These are phyloP conservation scores for Venturia carpophila DNA, from an alignment of 2,329 filamentous ascomycete genomes.

Conservation along the genomic window DNA sequence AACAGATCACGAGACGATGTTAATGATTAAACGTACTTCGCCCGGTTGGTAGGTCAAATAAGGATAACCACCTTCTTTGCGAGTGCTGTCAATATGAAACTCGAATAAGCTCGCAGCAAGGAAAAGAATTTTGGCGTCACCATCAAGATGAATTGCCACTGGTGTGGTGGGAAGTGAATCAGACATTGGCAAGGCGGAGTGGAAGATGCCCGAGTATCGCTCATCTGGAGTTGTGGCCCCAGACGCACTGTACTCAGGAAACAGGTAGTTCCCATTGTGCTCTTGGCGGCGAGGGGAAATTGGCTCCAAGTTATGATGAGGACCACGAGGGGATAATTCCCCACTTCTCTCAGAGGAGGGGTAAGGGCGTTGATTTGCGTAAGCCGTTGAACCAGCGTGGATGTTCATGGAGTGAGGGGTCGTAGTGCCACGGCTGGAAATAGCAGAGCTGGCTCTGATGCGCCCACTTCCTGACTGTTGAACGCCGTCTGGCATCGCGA, in stretches of 20 bases:
- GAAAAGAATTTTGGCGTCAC: constrained; percentile 69
- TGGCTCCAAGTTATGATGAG: constrained; percentile 37
- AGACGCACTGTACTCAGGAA: background rate
- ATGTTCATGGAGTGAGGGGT: constrained; percentile 32
- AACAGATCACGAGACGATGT: background rate
- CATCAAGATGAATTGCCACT: constrained; percentile 10
- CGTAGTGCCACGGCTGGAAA: constrained; percentile 46
- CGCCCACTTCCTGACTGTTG: constrained; percentile 38
- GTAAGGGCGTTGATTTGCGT: constrained; percentile 28
- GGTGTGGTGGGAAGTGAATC: constrained; percentile 38
- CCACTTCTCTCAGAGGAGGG: constrained; percentile 23
- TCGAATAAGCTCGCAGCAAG: constrained; percentile 90
- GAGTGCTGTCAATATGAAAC: constrained; percentile 90
- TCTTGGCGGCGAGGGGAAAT: constrained; percentile 9
- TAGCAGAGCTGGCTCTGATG: constrained; percentile 50
- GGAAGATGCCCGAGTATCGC: constrained; percentile 71
- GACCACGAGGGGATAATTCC: constrained; percentile 32
- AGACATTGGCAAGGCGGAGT: constrained; percentile 74
- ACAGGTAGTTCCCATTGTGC: background rate
- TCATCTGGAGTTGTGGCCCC: constrained; percentile 19
- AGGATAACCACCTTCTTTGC: constrained; percentile 88
- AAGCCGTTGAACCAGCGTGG: constrained; percentile 25
- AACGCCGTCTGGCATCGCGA: constrained; percentile 22
- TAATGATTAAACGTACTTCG: constrained; percentile 51
- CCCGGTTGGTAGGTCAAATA: constrained; percentile 94